A percentile compares a stretch with the other conserved stretches of the same genome.
These are phyloP conservation scores for Nymphaea colorata DNA, from an alignment of 164 flowering plant species.

Conservation along the genomic window DNA sequence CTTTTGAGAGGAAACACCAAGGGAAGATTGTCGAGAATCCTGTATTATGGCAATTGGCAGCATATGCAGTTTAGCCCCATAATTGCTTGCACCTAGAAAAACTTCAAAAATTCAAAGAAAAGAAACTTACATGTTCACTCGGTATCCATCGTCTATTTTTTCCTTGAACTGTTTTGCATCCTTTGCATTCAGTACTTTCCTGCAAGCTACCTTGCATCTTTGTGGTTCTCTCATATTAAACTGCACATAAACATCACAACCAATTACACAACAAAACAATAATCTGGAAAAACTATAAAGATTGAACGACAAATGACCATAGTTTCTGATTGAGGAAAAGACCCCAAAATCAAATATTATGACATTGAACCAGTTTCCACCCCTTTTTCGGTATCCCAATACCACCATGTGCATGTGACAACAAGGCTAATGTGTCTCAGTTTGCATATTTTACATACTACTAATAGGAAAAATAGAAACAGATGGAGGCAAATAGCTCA, in stretches of 20 bases:
- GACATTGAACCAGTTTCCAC: too few species aligned
- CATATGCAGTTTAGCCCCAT: not conserved
- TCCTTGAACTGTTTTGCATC: constrained; percentile 70
- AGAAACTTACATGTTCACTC: constrained; percentile 68
- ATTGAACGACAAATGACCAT: not conserved
- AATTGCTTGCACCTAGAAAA: not conserved
- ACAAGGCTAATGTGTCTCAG: too few species aligned
- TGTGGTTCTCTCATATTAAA: constrained; percentile 82
- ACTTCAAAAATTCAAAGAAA: not conserved
- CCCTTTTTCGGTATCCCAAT: too few species aligned
- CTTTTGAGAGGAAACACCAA: constrained; percentile 64
- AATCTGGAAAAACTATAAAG: not conserved
- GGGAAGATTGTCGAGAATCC: constrained; percentile 96
- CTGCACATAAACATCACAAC: constrained; percentile 28
- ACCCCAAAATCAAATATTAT: too few species aligned
- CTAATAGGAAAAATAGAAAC: not conserved
- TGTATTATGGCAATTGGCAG: constrained; percentile 14
- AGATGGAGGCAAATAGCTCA: constrained; percentile 15
- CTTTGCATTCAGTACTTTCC: constrained; percentile 46
- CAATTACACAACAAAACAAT: not conserved
- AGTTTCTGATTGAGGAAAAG: not conserved
- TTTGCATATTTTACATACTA: too few species aligned
- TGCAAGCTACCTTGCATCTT: constrained; percentile 68
- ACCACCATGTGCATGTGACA: too few species aligned
- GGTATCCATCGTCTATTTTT: constrained; percentile 82